These are phyloP conservation scores for Debaryomyces sp. DNA, from an alignment of 1,139 yeast genomes.

Conservation along the genomic window DNA sequence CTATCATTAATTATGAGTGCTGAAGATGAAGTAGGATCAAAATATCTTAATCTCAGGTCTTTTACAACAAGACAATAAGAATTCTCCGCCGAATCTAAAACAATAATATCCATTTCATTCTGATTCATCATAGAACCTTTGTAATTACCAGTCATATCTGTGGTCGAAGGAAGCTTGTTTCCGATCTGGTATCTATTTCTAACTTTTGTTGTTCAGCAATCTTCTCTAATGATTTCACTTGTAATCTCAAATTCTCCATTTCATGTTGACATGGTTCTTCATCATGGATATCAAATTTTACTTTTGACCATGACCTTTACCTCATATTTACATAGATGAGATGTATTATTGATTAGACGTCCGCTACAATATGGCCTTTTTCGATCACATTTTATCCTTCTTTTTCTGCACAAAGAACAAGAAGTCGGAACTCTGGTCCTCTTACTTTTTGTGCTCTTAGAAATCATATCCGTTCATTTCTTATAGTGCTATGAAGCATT, in stretches of 20 bases:
- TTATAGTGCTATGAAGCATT: no score
- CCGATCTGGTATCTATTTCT: not conserved
- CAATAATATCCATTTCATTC: not conserved
- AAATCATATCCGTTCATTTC: not conserved
- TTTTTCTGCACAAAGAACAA: constrained; percentile 31
- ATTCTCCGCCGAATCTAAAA: constrained; percentile 13
- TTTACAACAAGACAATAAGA: constrained; percentile 43
- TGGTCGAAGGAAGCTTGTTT: not conserved
- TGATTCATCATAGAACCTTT: not conserved
- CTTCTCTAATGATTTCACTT: constrained; percentile 4
- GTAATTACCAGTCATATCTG: no score
- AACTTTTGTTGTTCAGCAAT: not conserved
- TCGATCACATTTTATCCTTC: constrained; percentile 36
- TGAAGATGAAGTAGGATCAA: constrained; percentile 43
- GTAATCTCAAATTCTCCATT: not conserved
- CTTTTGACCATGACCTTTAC: constrained; percentile 15
- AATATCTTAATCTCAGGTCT: constrained; percentile 40
- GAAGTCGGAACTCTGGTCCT: constrained; percentile 36
- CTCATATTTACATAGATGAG: constrained; percentile 26
- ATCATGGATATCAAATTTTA: not conserved
- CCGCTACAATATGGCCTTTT: constrained; percentile 28
- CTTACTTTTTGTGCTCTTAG: not conserved
- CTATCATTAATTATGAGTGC: constrained; percentile 34
- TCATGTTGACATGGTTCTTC: not conserved
- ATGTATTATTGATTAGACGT: constrained; percentile 23